Base-by-base conservation (phyloP, 1,284 basidiomycete species). In the Boletellus deceptivus region DNA sequence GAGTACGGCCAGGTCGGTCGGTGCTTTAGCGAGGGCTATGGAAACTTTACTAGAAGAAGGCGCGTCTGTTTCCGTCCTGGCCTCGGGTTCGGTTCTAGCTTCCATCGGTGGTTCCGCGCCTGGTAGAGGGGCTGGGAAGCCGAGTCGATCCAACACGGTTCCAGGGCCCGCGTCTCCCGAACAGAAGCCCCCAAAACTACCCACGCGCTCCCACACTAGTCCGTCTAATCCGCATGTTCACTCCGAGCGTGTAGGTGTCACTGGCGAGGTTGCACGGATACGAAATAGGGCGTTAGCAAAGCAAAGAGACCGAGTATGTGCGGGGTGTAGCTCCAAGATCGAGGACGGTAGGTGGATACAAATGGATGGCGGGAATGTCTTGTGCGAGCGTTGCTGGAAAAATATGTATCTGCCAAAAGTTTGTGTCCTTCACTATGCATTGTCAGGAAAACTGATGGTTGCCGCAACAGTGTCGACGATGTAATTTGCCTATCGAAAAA, bases 381-480 rank as follows among this genome's bases (percentile, higher is more conserved):
- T 95, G 55, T 95, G 92, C 68, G 93, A 93, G 64, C 72, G 70
- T 58, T 93, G 92, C 68, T 95, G 92, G 92, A 94, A 94, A 76
- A 85, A 89, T 63, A 88, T 94, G 84, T 95, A 95, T 74, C 70
- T 95, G 57, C 92, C 92, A 50, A 92, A 91, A 77, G 89, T 89
- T 34, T 29, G 72, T 68, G 54, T 47, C 53, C 52, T 39, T 48
- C 24, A 20, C 34, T 34, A 22, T 9, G 46, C 41, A 24, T 41
- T 16, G 20, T 48, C 37, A 31, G n/a, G 48, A 24, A 20, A 34
- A 20, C 49, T 52, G 25, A 53, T 25, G 41, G 31, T 44, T 47
- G 20, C 35, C 40, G 17, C 42, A 39, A 50, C 59, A 91, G 89
- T 94, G 92, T 65, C 88, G 92, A 34, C 78, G 90, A 46, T 94